Evolutionary conservation across 73 alveolate genomes (phyloP), one percentile per base, ranked within the genome.

Genomic region (Paramecium sonneborni): DNA sequence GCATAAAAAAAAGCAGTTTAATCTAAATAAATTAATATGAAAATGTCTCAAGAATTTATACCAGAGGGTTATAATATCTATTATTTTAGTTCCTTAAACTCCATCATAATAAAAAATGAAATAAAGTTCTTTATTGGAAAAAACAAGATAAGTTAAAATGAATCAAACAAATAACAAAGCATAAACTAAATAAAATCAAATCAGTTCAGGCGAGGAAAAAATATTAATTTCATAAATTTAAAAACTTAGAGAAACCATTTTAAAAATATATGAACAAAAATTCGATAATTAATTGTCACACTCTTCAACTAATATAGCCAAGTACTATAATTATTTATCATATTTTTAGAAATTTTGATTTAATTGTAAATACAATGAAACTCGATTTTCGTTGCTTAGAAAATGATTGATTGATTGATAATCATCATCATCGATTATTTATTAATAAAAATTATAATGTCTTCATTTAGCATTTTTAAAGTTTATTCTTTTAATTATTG

Each of bases 211-310:
- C 24, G 84, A 62, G 24, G 84, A 62, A 12, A 72, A 72, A 18
- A 12, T 34, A 0, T 34, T 72, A 35, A 72, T 72, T 34, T 35
- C 3, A 35, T 18, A 72, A 34, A 23, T 72, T n/a, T 34, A 38
- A 6, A 72, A 72, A 38, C 23, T 72, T 11, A 72, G 20, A 72
- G 86, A 72, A 28, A 35, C 35, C 7, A 41, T 72, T 4, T n/a
- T 72, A 11, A 72, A 72, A 72, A n/a, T 72, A 35, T 72, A 72
- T 72, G 86, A 72, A n/a, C 39, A 62, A 62, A 26, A 32, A 62
- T 62, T 62, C 39, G 84, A 62, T 11, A 24, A 62, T 12, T 30
- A 26, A 30, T 23, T 62, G 84, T 12, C 84, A 0, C 84, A 62
- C 24, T 62, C 84, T 26, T 62, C 39, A 32, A 62, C 34, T 30